phyloP scores from a whole-genome alignment of 371 early-diverging fungal genomes.

The Saksenaea oblongispora region DNA sequence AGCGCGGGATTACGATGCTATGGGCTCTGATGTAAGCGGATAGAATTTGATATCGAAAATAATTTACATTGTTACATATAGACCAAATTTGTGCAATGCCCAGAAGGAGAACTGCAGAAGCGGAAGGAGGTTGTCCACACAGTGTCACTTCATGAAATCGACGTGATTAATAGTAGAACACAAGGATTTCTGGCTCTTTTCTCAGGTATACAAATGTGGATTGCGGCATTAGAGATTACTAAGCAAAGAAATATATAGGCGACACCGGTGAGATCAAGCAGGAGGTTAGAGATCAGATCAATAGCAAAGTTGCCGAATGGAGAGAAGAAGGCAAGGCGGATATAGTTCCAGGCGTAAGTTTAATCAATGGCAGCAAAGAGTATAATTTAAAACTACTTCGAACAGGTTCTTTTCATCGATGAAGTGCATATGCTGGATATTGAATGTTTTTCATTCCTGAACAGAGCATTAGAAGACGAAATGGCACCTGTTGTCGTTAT shows the following conservation, averaged over 20 bases:
- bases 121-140: constrained; percentile 95
- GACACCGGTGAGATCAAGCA: constrained; percentile 98
- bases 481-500: constrained; percentile 98
- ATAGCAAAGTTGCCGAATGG: constrained; percentile 97
- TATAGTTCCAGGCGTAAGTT: constrained; percentile 92
- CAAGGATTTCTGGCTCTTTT: constrained; percentile 97
- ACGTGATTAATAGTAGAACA: constrained; percentile 98
- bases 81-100: constrained; percentile 97
- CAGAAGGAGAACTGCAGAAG: constrained; percentile 99
- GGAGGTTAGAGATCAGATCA: constrained; percentile 98
- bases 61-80: constrained; percentile 17
- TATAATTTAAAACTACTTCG: background rate
- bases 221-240: background rate
- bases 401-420: constrained; percentile 93
- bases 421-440: constrained; percentile 99
- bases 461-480: constrained; percentile 94
- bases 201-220: constrained; percentile 59
- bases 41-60: background rate
- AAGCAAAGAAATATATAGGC: constrained; percentile 39
- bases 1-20: constrained; percentile 96
- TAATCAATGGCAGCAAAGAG: background rate
- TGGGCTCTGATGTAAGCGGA: constrained; percentile 83
- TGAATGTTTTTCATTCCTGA: constrained; percentile 98
- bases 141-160: constrained; percentile 98
- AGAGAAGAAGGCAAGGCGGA: constrained; percentile 99